Evolutionary conservation across 805 yeast species (phyloP).

Genomic region (Blastobotrys americana): DNA sequence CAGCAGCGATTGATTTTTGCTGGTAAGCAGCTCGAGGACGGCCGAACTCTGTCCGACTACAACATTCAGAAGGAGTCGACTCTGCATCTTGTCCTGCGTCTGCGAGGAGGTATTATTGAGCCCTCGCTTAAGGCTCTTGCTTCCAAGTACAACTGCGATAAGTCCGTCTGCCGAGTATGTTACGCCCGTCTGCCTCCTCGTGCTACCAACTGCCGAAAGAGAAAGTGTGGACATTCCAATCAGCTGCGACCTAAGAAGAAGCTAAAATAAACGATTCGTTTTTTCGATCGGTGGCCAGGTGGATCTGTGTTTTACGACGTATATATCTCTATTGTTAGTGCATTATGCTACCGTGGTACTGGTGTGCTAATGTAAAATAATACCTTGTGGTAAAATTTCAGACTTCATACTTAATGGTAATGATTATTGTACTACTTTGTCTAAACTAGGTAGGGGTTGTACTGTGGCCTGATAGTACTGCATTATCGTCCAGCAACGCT

Average conservation of each 20-base stretch:
- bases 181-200: constrained; percentile 99
- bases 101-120: constrained; percentile 99
- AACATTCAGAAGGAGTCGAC: constrained; percentile 99
- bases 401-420: too few relatives aligned
- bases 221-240: constrained; percentile 99
- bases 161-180: constrained; percentile 98
- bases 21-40: constrained; percentile 99
- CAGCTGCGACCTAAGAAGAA: constrained; percentile 99
- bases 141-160: constrained; percentile 99
- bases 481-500: too few relatives aligned
- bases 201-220: constrained; percentile 99
- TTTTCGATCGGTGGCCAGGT: constrained; percentile 2
- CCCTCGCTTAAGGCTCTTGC: constrained; percentile 99
- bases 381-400: too few relatives aligned
- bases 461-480: too few relatives aligned
- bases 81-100: constrained; percentile 89
- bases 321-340: too few relatives aligned
- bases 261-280: constrained; percentile 68
- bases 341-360: too few relatives aligned
- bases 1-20: constrained; percentile 99
- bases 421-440: too few relatives aligned
- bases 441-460: too few relatives aligned
- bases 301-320: too few relatives aligned
- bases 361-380: too few relatives aligned
- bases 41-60: constrained; percentile 98